A percentile compares a stretch with the other conserved stretches of the same genome.
Evolutionary conservation across 176 grass and related monocot species (phyloP).

Genomic region (Saccharum spontaneum): DNA sequence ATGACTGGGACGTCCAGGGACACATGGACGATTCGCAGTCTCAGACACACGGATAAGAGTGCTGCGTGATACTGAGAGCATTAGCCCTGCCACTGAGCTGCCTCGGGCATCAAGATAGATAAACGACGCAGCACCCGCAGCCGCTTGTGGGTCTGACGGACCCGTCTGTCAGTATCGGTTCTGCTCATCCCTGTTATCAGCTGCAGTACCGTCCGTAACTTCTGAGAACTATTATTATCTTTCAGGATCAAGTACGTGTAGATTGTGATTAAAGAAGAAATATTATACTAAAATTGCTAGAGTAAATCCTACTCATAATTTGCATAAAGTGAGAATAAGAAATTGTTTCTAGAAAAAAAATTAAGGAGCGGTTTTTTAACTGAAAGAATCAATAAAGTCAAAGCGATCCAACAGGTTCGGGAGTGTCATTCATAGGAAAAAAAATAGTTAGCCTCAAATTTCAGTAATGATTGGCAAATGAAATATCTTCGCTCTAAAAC

Average conservation of each 20-base stretch:
- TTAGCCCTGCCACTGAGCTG: background rate
- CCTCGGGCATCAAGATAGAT: no score
- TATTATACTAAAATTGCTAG: background rate
- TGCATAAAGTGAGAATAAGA: background rate
- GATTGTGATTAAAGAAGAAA: background rate
- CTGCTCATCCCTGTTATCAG: background rate
- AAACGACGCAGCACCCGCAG: background rate
- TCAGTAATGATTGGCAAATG: constrained; percentile 16
- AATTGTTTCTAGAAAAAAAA: background rate
- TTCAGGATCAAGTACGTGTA: background rate
- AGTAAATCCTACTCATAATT: background rate
- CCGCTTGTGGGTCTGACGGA: background rate
- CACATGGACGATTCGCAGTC: constrained; percentile 17
- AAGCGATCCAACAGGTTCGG: background rate
- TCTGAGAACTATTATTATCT: background rate
- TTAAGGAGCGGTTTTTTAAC: background rate
- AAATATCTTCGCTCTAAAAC: background rate
- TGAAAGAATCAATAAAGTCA: background rate
- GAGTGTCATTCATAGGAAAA: background rate
- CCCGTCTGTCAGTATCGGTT: background rate
- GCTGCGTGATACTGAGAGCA: background rate
- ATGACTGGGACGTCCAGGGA: background rate
- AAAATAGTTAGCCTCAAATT: background rate
- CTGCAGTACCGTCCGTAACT: background rate
- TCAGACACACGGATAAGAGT: background rate